Percentiles rank a stretch among this genome's conserved stretches.
Evolutionary conservation across 352 stramenopile species (phyloP).

Genomic region (Globisporangium orthogonon): DNA sequence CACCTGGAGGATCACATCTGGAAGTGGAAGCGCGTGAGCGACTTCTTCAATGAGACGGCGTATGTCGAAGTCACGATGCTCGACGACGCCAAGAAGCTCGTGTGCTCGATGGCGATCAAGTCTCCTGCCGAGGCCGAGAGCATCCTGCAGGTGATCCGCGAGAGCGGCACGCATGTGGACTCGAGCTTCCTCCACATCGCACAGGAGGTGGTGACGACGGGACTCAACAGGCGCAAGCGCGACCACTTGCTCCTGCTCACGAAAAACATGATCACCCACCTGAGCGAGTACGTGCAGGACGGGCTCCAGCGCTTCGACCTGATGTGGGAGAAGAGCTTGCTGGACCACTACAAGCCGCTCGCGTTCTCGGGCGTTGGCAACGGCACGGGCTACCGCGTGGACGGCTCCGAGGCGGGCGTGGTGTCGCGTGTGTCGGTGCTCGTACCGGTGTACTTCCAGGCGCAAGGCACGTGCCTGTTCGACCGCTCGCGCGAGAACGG

Average conservation of each 20-base stretch:
- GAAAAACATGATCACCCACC: conserved; percentile 81
- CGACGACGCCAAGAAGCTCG: conserved; percentile 73
- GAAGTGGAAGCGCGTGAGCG: conserved; percentile 82
- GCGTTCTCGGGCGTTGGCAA: conserved; percentile 67
- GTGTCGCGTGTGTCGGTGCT: conserved; percentile 71
- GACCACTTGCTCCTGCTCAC: conserved; percentile 75
- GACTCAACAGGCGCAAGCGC: conserved; percentile 53
- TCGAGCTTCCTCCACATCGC: conserved; percentile 57
- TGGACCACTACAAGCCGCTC: conserved; percentile 77
- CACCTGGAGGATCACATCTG: conserved; percentile 72
- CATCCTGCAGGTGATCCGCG: conserved; percentile 56
- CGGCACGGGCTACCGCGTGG: conserved; percentile 61
- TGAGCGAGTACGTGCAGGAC: conserved; percentile 81
- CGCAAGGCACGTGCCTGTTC: conserved; percentile 74
- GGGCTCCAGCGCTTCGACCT: conserved; percentile 74
- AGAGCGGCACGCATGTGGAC: conserved; percentile 43
- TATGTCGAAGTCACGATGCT: conserved; percentile 84
- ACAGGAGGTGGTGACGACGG: conserved; percentile 56
- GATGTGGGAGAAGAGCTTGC: conserved; percentile 80
- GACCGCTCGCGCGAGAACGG: conserved; percentile 57
- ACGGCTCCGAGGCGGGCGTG: conserved; percentile 41
- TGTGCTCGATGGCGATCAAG: conserved; percentile 84
- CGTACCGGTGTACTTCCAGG: conserved; percentile 73
- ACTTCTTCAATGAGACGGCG: conserved; percentile 82
- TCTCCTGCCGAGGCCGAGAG: conserved; percentile 63